Base-by-base conservation (phyloP, 2,329 filamentous ascomycete genomes). In the Falciphora oryzae region DNA sequence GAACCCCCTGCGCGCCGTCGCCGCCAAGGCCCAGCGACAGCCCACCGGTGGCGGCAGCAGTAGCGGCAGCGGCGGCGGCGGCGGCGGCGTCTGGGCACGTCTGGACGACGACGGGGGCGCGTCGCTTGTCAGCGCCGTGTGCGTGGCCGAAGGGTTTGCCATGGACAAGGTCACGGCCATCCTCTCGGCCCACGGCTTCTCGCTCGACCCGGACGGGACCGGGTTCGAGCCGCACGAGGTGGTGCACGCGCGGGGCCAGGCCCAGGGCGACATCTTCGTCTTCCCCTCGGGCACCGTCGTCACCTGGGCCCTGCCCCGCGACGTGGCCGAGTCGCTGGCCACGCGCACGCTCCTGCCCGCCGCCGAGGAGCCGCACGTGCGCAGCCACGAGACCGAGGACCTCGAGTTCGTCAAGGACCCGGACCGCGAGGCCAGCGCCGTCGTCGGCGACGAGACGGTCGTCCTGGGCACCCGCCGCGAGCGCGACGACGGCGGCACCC, bases 221-320 rank as follows among this genome's bases (percentile, higher is more conserved):
- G 83, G 81, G 18, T 88, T 89, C 69, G 85, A 88, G 68, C 78
- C 81, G 60, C 80, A 80, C 68, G 85, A 88, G 71, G 85, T 89
- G 7, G 83, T 89, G 61, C 86, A 89, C 71, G 86, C 85, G 8
- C 79, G 85, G 63, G 81, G 81, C 11, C 80, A 83, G 66, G 84
- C 86, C 73, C 82, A 86, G 65, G 93, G 93, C 44, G 95, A 99
- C 77, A 87, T 98, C 62, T 98, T 98, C 73, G 89, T 99, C 65
- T 99, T 99, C 69, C 93, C 94, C 11, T 97, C 93, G 0, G 95
- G 95, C 14, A 96, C 93, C 16, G 85, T 98, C 10, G 95, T 98
- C 7, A 89, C 92, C 29, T 99, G 95, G 95, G 91, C 91, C 6
- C 82, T 97, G 1, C 89, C 92, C 0, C 85, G 92, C 66, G 86